Conservation (phyloP, 345 rosid species). For the Erodium maritimum region DNA sequence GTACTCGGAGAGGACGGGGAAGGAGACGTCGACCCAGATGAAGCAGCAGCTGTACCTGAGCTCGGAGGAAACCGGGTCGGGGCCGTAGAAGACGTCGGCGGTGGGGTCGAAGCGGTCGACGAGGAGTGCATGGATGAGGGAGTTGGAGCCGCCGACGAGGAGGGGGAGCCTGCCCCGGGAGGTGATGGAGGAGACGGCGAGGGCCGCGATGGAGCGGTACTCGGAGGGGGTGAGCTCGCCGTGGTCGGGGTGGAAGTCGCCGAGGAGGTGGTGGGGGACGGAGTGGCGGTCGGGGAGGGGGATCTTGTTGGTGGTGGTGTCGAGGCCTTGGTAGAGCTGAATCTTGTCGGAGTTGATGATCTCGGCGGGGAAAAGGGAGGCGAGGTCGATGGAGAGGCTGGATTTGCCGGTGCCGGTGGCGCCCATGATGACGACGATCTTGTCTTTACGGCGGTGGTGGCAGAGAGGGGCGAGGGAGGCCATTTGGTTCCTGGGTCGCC, state of each 20-base stretch:
- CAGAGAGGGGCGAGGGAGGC: constrained; percentile 8
- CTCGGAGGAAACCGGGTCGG: constrained; percentile 17
- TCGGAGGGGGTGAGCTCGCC: constrained; percentile 41
- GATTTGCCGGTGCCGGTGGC: constrained; percentile 90
- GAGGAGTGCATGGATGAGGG: constrained; percentile 62
- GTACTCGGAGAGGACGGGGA: constrained; percentile 50
- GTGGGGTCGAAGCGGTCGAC: constrained; percentile 42
- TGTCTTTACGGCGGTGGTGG: constrained; percentile 24
- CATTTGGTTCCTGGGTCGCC: constrained; percentile 11
- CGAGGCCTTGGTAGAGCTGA: constrained; percentile 66
- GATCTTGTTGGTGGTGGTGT: constrained; percentile 79
- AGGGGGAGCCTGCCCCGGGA: constrained; percentile 44
- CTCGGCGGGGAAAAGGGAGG: constrained; percentile 36
- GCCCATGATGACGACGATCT: constrained; percentile 67
- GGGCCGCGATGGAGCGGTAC: constrained; percentile 44
- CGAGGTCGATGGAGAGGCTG: constrained; percentile 68
- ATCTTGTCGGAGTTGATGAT: constrained; percentile 87
- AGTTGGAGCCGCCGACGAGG: constrained; percentile 86
- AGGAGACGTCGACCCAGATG: constrained; percentile 72
- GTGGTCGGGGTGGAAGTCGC: constrained; percentile 27
- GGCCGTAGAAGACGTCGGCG: constrained; percentile 33
- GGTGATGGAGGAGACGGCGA: constrained; percentile 25
- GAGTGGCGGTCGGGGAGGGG: constrained; percentile 40
- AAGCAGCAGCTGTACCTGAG: constrained; percentile 71
- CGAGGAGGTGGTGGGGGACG: constrained; percentile 73